Evolutionary conservation across 1,284 basidiomycete species (phyloP), one percentile per base, ranked within the genome.

Genomic region (Ustilago trichophora): DNA sequence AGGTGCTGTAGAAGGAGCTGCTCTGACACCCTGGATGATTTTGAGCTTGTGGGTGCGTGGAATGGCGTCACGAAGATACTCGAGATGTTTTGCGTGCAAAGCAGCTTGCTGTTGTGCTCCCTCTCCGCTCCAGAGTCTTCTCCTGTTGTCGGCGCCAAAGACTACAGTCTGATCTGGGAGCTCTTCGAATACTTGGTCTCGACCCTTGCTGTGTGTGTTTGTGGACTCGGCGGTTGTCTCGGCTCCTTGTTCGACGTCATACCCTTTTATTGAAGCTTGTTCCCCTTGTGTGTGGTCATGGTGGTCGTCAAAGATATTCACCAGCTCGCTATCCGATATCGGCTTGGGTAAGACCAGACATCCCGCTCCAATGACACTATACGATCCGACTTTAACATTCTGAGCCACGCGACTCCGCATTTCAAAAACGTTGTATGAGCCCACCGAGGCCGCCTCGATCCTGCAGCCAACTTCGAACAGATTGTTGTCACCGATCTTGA

Each of bases 401-500:
- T 90, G 88, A 45, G 92, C 88, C 9, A 92, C 88, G 40, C 90
- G 87, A 15, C 89, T 88, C 22, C 89, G 87, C 0, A 91, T 89
- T 36, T 90, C 90, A 52, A 98, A 86, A 1, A 89, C 91, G 83
- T 97, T 97, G 82, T 85, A 87, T 74, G 89, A 86, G 10, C 94
- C 94, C 40, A 97, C 86, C 5, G 87, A 85, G 1, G 90, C 89
- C 11, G 87, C 90, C 83, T 96, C 93, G 42, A 96, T 86, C 91
- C 92, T 88, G 81, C 89, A 92, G 10, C 90, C 91, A 43, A 95
- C 92, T 83, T 96, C 92, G 78, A 98, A 95, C 46, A 93, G 84
- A 81, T 97, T 98, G 55, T 90, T 87, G 77, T 94, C 89, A 11
- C 95, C 95, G 45, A 98, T 92, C 16, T 87, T 85, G 89, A 97